Percentiles rank a stretch among this genome's conserved stretches.
These are phyloP conservation scores for Chytriomyces sp. DNA, from an alignment of 192 early-diverging fungal genomes.

Conservation along the genomic window DNA sequence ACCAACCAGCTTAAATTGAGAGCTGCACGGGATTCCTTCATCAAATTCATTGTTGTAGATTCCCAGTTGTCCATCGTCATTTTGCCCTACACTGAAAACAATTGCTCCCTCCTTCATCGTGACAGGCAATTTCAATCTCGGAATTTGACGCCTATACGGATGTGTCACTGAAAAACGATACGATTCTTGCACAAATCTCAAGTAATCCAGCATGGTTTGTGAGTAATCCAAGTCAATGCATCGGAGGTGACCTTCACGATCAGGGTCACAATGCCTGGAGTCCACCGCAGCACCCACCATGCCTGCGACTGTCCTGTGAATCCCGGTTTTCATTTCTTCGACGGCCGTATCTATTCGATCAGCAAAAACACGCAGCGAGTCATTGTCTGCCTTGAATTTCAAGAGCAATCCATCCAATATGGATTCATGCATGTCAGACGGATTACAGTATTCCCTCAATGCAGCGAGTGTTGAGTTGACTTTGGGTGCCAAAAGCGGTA, in stretches of 20 bases:
- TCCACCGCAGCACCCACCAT: no score
- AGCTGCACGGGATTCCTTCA: slow-evolving; percentile 25
- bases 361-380: neutral
- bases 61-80: slow-evolving; percentile 38
- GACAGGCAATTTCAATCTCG: neutral
- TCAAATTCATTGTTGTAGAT: slow-evolving; percentile 12
- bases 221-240: neutral
- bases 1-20: slow-evolving; percentile 16
- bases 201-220: neutral
- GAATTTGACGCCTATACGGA: neutral
- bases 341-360: neutral
- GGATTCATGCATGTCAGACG: no score
- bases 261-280: neutral
- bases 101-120: neutral
- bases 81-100: slow-evolving; percentile 20
- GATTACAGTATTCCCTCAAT: no score
- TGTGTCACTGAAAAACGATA: neutral
- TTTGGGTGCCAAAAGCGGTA: no score
- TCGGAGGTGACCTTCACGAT: neutral
- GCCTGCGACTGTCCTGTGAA: no score
- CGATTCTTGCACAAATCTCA: neutral
- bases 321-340: neutral
- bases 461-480: no score
- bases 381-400: neutral
- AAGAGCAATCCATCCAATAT: no score